Evolutionary conservation across 495 filamentous ascomycete genomes (phyloP), one percentile per base, ranked within the genome.

Genomic region (Tricharina praecox): DNA sequence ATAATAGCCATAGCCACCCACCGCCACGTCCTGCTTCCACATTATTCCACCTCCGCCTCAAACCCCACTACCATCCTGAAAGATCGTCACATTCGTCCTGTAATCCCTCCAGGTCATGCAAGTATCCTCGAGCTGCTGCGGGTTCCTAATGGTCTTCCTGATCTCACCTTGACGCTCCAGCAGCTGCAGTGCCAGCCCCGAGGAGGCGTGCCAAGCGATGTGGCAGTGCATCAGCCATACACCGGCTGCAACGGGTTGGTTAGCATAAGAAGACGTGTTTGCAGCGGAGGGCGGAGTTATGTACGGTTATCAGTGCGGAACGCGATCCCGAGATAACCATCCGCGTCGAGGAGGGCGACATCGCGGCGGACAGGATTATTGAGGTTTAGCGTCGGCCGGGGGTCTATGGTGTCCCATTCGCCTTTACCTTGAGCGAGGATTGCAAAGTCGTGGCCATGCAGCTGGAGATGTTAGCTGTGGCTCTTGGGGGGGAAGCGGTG

Each of bases 401-500:
- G 50, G 18, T 37, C 34, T 50, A 45, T 23, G 54, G 49, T 58
- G 10, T 59, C 55, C 11, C 19, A 62, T 52, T 59, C 4, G 44
- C 53, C 30, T 63, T 65, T 18, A 15, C 46, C 48, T 50, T 77
- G 67, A 8, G 64, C 63, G 9, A 79, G 55, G 11, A 79, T 60
- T 46, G 55, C 68, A 63, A 79, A 80, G 52, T 78, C 68, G 53
- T 79, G 68, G 7, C 72, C 73, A 54, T 75, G 70, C 11, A 79
- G 62, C 50, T 77, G 70, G 7, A 13, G 28, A 70, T 70, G 40
- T 62, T 67, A 7, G 19, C n/a, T n/a, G n/a, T n/a, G n/a, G n/a
- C n/a, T n/a, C n/a, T n/a, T n/a, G n/a, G n/a, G n/a, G n/a, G n/a
- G n/a, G n/a, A n/a, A n/a, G n/a, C n/a, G n/a, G n/a, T n/a, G n/a